Base-by-base conservation (phyloP, 768 basidiomycete genomes). In the Steccherinum ochraceum region DNA sequence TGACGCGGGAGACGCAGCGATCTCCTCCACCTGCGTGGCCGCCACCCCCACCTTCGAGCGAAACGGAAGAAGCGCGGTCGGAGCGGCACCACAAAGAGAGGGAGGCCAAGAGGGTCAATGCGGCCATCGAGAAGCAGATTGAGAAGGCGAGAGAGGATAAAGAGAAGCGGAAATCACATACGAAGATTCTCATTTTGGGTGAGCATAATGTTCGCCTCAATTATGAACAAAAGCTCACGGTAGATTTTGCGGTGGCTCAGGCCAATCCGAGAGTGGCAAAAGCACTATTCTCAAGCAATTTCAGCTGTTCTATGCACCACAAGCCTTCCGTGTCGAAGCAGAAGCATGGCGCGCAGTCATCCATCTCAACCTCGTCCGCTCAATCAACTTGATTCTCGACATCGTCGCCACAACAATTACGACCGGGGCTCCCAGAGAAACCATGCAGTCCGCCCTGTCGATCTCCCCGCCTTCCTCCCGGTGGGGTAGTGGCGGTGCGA, bases 241-340 rank as follows among this genome's bases (percentile, higher is more conserved):
- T 11, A 39, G 11, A 11, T n/a, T 39, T 39, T n/a, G 11, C 35
- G 11, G 11, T 39, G n/a, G 26, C 24, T 18, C 52, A 83, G 81
- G 83, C 44, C 83, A 83, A 63, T 78, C 82, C 26, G 82, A 84
- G 67, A 79, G 80, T 4, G 83, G 83, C 26, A 84, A 85, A 61
- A 81, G 80, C 0, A 84, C 83, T 0, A 72, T 82, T 23, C 65
- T 85, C 41, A 84, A 84, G 68, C 82, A 83, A 59, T 81, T 84
- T 54, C 80, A 84, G 58, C 69, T 83, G 25, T 70, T 76, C 44
- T 82, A 79, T 53, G 73, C 80, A 5, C 83, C 83, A 0, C 74
- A 75, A 53, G 74, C 80, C 1, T 82, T 84, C 56, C 66, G 73
- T 40, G 72, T 74, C 2, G 81, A 85, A 69, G 68, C 73, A 3